Conservation (phyloP, 352 stramenopile genomes). For the Elongisporangium undulatum region DNA sequence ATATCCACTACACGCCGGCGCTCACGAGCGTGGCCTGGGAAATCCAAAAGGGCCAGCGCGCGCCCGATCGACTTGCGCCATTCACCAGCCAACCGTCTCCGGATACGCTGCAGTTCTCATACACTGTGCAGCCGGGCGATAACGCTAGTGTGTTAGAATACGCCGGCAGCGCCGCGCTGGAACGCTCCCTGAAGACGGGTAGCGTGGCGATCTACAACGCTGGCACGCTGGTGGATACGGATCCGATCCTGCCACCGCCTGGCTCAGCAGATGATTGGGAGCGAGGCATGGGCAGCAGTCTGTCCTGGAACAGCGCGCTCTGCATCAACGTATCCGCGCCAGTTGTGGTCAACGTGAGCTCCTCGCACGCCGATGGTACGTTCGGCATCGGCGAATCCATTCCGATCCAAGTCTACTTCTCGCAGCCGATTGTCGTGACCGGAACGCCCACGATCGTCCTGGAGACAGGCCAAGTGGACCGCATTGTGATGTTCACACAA, state of each 20-base stretch:
- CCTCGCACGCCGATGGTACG: constrained; percentile 48
- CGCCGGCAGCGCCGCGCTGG: constrained; percentile 47
- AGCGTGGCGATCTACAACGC: constrained; percentile 36
- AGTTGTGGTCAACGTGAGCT: constrained; percentile 43
- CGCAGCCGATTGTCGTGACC: constrained; percentile 46
- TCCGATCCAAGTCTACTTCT: constrained; percentile 71
- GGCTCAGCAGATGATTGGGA: constrained; percentile 53
- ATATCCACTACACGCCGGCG: constrained; percentile 36
- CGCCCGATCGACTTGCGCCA: constrained; percentile 28
- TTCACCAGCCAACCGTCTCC: constrained; percentile 26
- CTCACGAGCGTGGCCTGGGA: constrained; percentile 56
- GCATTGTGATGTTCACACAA: constrained; percentile 48
- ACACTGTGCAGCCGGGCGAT: constrained; percentile 59
- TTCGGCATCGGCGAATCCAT: constrained; percentile 75
- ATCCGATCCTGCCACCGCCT: constrained; percentile 48
- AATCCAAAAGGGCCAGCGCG: constrained; percentile 47
- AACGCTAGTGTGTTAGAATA: constrained; percentile 63
- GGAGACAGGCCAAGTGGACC: constrained; percentile 57
- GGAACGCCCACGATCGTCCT: constrained; percentile 58
- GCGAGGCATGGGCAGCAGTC: constrained; percentile 47
- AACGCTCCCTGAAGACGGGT: constrained; percentile 24
- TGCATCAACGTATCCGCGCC: constrained; percentile 50
- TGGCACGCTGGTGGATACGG: constrained; percentile 15
- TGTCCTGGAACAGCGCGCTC: constrained; percentile 43
- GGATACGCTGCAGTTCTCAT: constrained; percentile 54